phyloP scores from a whole-genome alignment of 495 filamentous ascomycete genomes.

The Penicillium cinerascens region DNA sequence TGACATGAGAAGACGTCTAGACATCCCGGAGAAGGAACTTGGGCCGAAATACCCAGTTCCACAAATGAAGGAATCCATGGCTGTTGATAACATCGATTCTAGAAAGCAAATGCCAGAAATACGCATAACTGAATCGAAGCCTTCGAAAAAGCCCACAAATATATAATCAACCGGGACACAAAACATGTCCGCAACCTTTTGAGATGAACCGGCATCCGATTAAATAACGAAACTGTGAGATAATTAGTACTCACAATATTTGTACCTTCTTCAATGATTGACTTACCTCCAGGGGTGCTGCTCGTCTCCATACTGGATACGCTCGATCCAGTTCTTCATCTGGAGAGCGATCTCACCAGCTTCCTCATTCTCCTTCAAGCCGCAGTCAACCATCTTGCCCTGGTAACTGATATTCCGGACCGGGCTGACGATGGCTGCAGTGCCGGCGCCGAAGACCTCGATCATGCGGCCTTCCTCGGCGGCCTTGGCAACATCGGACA shows the following conservation, averaged over 20 bases:
- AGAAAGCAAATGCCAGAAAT: background rate
- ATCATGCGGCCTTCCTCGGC: slow-evolving; percentile 78
- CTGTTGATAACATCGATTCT: background rate
- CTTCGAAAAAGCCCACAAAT: background rate
- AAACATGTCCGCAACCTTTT: background rate
- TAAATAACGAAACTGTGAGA: slow-evolving; percentile 28
- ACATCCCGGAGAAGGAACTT: background rate
- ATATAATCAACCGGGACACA: background rate
- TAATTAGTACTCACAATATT: slow-evolving; percentile 12
- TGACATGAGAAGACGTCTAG: background rate
- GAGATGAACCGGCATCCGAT: background rate
- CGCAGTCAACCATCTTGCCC: slow-evolving; percentile 73
- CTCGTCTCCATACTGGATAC: slow-evolving; percentile 90
- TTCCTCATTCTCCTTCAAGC: slow-evolving; percentile 72
- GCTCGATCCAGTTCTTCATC: slow-evolving; percentile 97
- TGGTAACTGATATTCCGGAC: slow-evolving; percentile 84
- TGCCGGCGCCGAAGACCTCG: slow-evolving; percentile 91
- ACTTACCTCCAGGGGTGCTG: slow-evolving; percentile 75
- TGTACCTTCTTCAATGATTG: background rate
- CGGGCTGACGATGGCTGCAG: slow-evolving; percentile 71
- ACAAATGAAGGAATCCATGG: background rate
- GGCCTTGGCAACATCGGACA: slow-evolving; percentile 76
- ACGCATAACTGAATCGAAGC: background rate
- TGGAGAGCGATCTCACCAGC: slow-evolving; percentile 75
- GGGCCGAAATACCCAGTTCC: background rate